These are phyloP conservation scores for Globisporangium cederbergense DNA, from an alignment of 352 stramenopile genomes.

Conservation along the genomic window DNA sequence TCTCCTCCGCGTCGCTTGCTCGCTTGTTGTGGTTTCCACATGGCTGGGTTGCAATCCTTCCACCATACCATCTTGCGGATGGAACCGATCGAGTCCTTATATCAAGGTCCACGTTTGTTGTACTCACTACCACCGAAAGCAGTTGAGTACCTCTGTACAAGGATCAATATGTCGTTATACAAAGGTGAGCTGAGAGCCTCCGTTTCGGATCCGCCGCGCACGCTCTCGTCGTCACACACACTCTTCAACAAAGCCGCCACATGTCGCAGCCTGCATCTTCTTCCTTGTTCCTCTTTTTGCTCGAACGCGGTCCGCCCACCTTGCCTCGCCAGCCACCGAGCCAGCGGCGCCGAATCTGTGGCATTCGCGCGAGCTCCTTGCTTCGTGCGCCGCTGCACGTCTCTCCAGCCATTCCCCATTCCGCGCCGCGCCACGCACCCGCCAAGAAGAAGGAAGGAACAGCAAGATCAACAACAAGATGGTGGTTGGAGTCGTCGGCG, in stretches of 20 bases:
- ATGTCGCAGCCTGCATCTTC: slow-evolving; percentile 5
- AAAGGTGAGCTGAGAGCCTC: neutral
- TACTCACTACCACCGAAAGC: neutral
- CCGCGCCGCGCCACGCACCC: slow-evolving; percentile 10
- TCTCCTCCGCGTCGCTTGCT: too few species aligned
- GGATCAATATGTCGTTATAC: neutral
- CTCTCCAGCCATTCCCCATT: slow-evolving; percentile 7
- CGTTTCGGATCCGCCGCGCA: neutral
- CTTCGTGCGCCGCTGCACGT: neutral
- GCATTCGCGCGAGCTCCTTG: slow-evolving; percentile 2
- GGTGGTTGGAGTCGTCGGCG: slow-evolving; percentile 29
- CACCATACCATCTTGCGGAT: neutral
- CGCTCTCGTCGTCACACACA: neutral
- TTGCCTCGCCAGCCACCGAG: neutral
- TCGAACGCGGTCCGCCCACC: neutral
- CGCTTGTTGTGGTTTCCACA: neutral
- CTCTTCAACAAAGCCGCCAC: slow-evolving; percentile 4
- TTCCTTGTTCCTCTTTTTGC: slow-evolving; percentile 3
- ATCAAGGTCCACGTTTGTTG: neutral
- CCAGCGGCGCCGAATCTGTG: neutral
- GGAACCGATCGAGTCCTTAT: neutral
- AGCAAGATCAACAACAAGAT: slow-evolving; percentile 16
- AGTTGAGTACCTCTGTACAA: neutral
- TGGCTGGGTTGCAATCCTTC: slow-evolving; percentile 4
- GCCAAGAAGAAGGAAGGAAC: neutral